Evolutionary conservation across 805 yeast genomes (phyloP).

Genomic region (Wickerhamiella parazyma): DNA sequence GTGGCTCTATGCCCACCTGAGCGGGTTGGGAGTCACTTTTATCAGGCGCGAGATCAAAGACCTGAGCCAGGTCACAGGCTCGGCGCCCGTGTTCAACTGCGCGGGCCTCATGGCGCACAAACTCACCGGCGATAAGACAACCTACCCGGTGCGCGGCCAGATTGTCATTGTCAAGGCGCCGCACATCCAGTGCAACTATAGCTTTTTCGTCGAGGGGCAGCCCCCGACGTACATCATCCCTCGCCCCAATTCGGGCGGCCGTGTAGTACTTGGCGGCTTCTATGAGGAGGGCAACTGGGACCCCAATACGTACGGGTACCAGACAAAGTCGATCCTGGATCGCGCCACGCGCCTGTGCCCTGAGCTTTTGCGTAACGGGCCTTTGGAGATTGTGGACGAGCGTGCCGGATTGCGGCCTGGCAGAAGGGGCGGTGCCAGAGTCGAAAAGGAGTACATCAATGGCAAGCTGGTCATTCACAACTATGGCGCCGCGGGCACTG

Average conservation of each 20-base stretch:
- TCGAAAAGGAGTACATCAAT: slow-evolving; percentile 38
- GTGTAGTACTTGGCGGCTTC: slow-evolving; percentile 64
- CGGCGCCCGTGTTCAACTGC: slow-evolving; percentile 54
- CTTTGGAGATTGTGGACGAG: slow-evolving; percentile 42
- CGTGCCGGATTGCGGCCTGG: slow-evolving; percentile 69
- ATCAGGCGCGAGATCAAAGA: slow-evolving; percentile 35
- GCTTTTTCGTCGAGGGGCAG: slow-evolving; percentile 8
- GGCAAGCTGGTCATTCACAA: slow-evolving; percentile 46
- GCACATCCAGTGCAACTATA: slow-evolving; percentile 43
- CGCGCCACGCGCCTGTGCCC: slow-evolving; percentile 41
- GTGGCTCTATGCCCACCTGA: slow-evolving; percentile 35
- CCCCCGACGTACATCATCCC: slow-evolving; percentile 58
- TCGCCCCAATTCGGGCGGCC: slow-evolving; percentile 51
- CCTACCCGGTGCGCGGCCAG: slow-evolving; percentile 71
- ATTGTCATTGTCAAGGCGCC: slow-evolving; percentile 63
- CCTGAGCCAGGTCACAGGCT: slow-evolving; percentile 38
- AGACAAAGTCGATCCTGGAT: slow-evolving; percentile 46
- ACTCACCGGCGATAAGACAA: slow-evolving; percentile 49
- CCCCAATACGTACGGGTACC: slow-evolving; percentile 41
- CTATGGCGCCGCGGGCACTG: slow-evolving; percentile 69
- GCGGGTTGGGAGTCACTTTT: slow-evolving; percentile 38
- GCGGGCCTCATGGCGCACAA: slow-evolving; percentile 57
- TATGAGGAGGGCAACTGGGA: slow-evolving; percentile 51
- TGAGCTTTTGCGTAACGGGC: slow-evolving; percentile 30
- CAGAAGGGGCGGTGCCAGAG: slow-evolving; percentile 60